A percentile compares a stretch with the other conserved stretches of the same genome.
phyloP scores from a whole-genome alignment of 2,329 filamentous ascomycete species.

The Claviceps humidiphila region DNA sequence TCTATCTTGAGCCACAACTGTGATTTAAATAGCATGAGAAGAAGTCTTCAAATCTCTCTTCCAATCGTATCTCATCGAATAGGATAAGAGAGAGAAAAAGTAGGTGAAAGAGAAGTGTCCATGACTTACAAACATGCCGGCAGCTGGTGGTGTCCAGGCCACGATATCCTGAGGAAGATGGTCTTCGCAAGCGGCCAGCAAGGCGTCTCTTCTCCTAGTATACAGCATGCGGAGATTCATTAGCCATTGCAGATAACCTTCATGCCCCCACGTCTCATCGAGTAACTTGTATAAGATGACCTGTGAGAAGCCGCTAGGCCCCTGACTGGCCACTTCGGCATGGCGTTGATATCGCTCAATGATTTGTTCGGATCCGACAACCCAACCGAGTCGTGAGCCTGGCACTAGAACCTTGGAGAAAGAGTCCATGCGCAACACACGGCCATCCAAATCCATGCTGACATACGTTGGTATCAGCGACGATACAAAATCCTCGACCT shows the following conservation, averaged over 20 bases:
- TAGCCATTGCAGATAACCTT: conserved; percentile 80
- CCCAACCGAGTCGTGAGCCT: conserved; percentile 73
- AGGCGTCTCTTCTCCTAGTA: conserved; percentile 60
- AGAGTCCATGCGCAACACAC: conserved; percentile 81
- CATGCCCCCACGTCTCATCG: conserved; percentile 89
- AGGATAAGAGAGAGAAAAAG: no score
- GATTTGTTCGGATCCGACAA: conserved; percentile 76
- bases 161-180: conserved; percentile 63
- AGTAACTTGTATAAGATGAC: conserved; percentile 76
- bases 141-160: conserved; percentile 64
- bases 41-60: background rate
- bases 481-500: conserved; percentile 59
- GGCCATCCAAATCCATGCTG: conserved; percentile 71
- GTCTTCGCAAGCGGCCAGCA: conserved; percentile 69
- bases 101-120: background rate
- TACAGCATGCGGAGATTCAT: conserved; percentile 72
- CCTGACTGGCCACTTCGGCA: conserved; percentile 73
- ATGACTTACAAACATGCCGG: conserved; percentile 81
- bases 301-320: conserved; percentile 74
- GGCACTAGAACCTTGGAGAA: conserved; percentile 87
- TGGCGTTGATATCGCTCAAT: conserved; percentile 72
- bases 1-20: conserved; percentile 64
- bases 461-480: conserved; percentile 52
- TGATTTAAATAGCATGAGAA: background rate
- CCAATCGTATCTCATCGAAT: background rate